Evolutionary conservation across 176 grass and related monocot genomes (phyloP), one percentile per base, ranked within the genome.

Genomic region (Panicum miliaceum): DNA sequence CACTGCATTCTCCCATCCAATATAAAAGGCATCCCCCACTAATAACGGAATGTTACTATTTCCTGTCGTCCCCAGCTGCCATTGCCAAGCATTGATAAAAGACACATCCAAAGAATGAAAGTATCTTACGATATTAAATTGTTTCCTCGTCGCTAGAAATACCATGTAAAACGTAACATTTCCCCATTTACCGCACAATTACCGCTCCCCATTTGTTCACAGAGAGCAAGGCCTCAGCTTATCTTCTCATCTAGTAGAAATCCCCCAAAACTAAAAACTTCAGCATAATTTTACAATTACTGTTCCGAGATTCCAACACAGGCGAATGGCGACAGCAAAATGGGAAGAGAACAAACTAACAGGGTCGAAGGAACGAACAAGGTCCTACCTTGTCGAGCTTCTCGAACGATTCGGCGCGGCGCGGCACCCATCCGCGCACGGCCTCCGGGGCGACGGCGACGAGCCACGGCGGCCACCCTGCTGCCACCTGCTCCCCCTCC

Each of bases 331-430:
- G 36, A 65, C 14, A 69, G 27, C 48, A 88, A 84, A 88, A 73
- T 65, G 37, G 12, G 18, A 81, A 77, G 14, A 43, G 42, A 61
- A 36, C 15, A 57, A 50, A 32, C 27, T 56, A 38, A 4, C 57
- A 23, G 13, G 75, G 59, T 15, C 5, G 14, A 51, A 80, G 36
- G 71, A 67, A 75, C 42, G 45, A 71, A 68, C 16, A 51, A 46
- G 26, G 68, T 4, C 45, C 77, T 45, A 96, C 97, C 91, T 99
- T 99, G 83, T 99, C 97, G 50, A 99, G 97, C 88, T 99, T 99
- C 90, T 99, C 97, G 71, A 99, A 99, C 3, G 97, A 92, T 89
- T 99, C 97, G 6, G 97, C 97, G 43, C 90, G 89, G 63, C 97
- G 97, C 0, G 97, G 97, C 29, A 99, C 89, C 97, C 97, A 99